Evolutionary conservation across 805 yeast species (phyloP), one percentile per base, ranked within the genome.

Genomic region (Pichia heedii): DNA sequence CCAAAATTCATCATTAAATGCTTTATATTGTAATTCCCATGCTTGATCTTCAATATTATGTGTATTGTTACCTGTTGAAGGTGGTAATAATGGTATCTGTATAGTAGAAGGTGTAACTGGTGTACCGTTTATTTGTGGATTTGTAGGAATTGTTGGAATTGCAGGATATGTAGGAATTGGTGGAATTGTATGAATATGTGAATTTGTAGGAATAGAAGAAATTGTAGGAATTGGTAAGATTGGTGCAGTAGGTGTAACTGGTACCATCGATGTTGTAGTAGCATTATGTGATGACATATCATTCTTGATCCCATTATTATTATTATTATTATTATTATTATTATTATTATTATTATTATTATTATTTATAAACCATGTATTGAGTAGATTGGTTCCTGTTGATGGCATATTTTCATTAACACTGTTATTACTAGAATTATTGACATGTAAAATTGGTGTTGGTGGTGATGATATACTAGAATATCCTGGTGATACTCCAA

Each of bases 1-100:
- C 88, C 88, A 81, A 52, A 81, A 78, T 54, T 81, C 88, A 53
- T 81, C 88, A 45, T 76, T 77, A 30, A 80, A 58, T 10, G 78
- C 73, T 65, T 71, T 69, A 39, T 70, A 71, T 11, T 79, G 74
- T 51, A 65, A 64, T 37, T 73, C 76, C 40, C 70, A 63, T 63
- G 32, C 5, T 6, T 10, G 32, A 12, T 15, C 13, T n/a, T n/a
- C 9, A 33, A 18, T 3, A 18, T 33, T 33, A 18, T 33, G 16
- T 6, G n/a, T 33, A 16, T 33, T 18, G 19, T 18, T 18, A 16
- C 35, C 22, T 16, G 11, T 16, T 11, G 2, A 18, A 18, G 35
- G 11, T 33, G 35, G 20, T 33, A 13, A 18, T 7, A 33, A 18
- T n/a, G n/a, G n/a, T n/a, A n/a, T n/a, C n/a, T n/a, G n/a, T n/a